Evolutionary conservation across 2,329 filamentous ascomycete species (phyloP).

Genomic region (Cercospora sp.): DNA sequence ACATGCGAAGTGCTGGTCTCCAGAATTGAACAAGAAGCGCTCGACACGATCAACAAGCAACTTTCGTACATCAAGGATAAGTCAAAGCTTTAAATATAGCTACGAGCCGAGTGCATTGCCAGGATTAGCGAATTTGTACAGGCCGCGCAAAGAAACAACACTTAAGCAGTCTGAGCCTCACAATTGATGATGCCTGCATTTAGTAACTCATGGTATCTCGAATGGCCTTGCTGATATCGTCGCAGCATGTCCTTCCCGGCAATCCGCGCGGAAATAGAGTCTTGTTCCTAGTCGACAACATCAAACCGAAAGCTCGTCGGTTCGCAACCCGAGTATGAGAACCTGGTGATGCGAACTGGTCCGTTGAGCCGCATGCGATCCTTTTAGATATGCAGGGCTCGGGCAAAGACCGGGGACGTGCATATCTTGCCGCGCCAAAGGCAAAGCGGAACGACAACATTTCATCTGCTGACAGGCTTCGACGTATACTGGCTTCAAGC

Average conservation of each 20-base stretch:
- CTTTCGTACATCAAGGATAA: conserved; percentile 24
- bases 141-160: background rate
- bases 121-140: background rate
- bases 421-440: background rate
- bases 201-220: background rate
- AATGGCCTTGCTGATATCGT: background rate
- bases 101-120: background rate
- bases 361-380: background rate
- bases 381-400: background rate
- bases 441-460: background rate
- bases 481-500: background rate
- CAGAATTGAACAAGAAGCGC: conserved; percentile 48
- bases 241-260: too few relatives aligned
- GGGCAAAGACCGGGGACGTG: background rate
- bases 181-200: background rate
- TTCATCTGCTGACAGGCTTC: background rate
- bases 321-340: background rate
- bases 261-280: too few relatives aligned
- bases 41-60: conserved; percentile 43
- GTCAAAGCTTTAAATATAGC: conserved; percentile 10
- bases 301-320: background rate
- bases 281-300: background rate
- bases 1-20: conserved; percentile 47
- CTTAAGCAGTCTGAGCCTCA: background rate
- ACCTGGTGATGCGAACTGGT: background rate